Base-by-base conservation (phyloP, 176 grass and related monocot genomes). In the Metroxylon sagu region DNA sequence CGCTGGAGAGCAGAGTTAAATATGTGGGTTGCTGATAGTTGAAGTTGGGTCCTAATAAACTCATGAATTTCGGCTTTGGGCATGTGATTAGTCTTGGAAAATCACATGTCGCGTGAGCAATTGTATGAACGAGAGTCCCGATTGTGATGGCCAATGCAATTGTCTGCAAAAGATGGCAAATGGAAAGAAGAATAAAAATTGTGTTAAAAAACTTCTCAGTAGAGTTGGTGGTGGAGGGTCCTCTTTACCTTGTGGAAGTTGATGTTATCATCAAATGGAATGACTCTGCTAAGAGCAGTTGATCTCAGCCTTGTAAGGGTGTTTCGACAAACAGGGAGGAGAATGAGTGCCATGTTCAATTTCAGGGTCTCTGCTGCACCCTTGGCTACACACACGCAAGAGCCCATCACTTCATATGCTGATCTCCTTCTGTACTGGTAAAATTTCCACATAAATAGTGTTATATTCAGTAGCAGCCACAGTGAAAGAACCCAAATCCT, bases 191-290 rank as follows among this genome's bases (percentile, higher is more conserved):
- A 43, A 43, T 12, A 43, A 43, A 43, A 43, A 12, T 43, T 43
- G 8, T 3, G 35, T 43, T 43, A 6, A 43, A 43, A 10, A 43
- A 3, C 35, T 43, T 43, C 10, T 43, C 35, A 43, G 35, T 43
- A 14, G 35, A 17, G 8, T n/a, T 39, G 26, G 27, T 25, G 6
- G 43, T 50, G 5, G 14, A 71, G 18, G 50, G 56, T 19, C 12
- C 59, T 54, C 28, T 50, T 12, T 74, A 89, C 82, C 85, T 89
- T 98, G 84, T 98, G 94, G 67, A 98, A 98, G 69, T 98, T 98
- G 78, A 98, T 93, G 75, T 93, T 98, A 65, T 98, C 94, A 28
- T 93, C 94, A 21, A 98, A 98, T 18, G 94, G 94, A 8, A 98
- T 76, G 55, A 98, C 64, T 10, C 60, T 61, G 71, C 76, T 67